Base-by-base conservation (phyloP, 306 rosid genomes). In the Astragalus glycyphyllos region DNA sequence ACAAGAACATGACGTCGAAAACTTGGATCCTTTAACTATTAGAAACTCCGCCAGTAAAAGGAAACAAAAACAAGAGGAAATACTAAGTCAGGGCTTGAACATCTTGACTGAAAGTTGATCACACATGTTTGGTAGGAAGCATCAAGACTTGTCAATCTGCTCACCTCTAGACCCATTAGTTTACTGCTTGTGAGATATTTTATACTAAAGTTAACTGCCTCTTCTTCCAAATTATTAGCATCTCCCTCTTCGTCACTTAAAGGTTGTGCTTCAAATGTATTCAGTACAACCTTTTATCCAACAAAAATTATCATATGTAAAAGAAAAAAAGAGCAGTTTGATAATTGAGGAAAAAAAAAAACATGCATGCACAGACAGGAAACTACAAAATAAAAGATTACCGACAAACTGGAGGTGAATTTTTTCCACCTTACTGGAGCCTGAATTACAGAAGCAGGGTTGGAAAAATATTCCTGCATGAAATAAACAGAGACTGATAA, bases 101-200 rank as follows among this genome's bases (percentile, higher is more conserved):
- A 66, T 67, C 54, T 58, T 40, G 13, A 60, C 12, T 20, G 58
- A 83, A 51, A 70, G 6, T 32, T 11, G 32, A 62, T 44, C 37
- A 67, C 29, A 37, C 26, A 41, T 13, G 38, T 64, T 48, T 55
- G 58, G 58, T 20, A n/a, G 46, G 9, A 62, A 57, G 68, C 70
- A 59, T 32, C 71, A 53, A 61, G 40, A 60, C 62, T 53, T 47
- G 61, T 54, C 69, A 74, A 73, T 74, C 69, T 62, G 20, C 73
- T 48, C 81, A 92, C 98, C 88, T 93, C 98, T 76, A 93, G 82
- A 69, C 98, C 92, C 98, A 93, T 93, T 65, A 93, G 84, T 82
- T 93, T 93, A 77, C 93, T 86, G 85, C 98, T 93, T 32, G 98
- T 93, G 56, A 93, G 98, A 88, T 93, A 93, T 82, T 93, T 93